These are phyloP conservation scores for Trichosporon faecale DNA, from an alignment of 1,284 basidiomycete genomes.

Conservation along the genomic window DNA sequence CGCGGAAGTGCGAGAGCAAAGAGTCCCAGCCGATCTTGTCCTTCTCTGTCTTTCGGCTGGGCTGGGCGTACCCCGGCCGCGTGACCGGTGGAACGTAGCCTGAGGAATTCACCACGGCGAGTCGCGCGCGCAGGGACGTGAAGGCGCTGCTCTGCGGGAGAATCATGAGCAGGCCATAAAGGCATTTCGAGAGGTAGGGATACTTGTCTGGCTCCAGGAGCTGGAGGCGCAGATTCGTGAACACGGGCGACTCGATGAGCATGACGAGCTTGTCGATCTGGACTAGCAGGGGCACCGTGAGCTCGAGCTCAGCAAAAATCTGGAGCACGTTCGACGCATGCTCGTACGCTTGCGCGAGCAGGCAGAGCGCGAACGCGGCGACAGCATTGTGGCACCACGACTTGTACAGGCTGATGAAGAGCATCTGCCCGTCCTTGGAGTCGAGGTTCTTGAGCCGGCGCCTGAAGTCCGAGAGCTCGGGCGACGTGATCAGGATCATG, in stretches of 20 bases:
- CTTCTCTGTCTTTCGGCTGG: slow-evolving; percentile 64
- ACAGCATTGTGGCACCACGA: slow-evolving; percentile 99
- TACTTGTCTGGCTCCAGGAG: slow-evolving; percentile 95
- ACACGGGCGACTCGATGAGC: slow-evolving; percentile 95
- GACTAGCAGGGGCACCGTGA: slow-evolving; percentile 89
- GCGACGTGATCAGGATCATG: slow-evolving; percentile 93
- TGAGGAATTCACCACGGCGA: slow-evolving; percentile 91
- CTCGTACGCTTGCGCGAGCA: slow-evolving; percentile 96
- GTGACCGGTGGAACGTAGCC: slow-evolving; percentile 69
- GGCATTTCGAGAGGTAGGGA: slow-evolving; percentile 93
- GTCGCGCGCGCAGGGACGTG: slow-evolving; percentile 85
- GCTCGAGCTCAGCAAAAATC: slow-evolving; percentile 95
- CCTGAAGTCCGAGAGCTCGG: slow-evolving; percentile 89
- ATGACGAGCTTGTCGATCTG: slow-evolving; percentile 99
- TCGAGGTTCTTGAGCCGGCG: slow-evolving; percentile 89
- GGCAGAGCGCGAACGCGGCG: slow-evolving; percentile 90
- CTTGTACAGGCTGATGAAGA: slow-evolving; percentile 88
- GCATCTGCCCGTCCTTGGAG: slow-evolving; percentile 83
- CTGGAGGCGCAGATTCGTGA: slow-evolving; percentile 95
- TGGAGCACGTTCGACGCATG: slow-evolving; percentile 96
- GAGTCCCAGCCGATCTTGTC: slow-evolving; percentile 95
- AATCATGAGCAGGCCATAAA: slow-evolving; percentile 96
- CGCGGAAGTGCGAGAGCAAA: slow-evolving; percentile 74
- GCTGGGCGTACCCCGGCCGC: slow-evolving; percentile 38
- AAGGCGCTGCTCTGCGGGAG: slow-evolving; percentile 96